Conservation (phyloP, 2,329 filamentous ascomycete species). For the Amesomyces nigricolor region DNA sequence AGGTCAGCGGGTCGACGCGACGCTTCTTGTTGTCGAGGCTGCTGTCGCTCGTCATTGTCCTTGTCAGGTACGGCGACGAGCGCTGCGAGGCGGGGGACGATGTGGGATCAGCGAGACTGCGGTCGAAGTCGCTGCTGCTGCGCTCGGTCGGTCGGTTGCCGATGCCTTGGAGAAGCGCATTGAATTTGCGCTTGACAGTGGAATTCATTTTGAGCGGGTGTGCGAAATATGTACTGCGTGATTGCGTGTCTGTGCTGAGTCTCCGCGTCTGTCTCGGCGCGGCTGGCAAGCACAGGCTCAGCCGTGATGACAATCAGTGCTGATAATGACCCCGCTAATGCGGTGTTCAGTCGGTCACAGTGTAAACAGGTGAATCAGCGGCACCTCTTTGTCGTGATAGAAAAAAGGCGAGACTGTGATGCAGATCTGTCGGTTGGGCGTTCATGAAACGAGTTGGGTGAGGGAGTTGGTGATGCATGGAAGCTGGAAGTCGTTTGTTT, state of each 20-base stretch:
- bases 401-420: no score
- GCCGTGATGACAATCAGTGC: no score
- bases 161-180: constrained; percentile 64
- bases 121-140: constrained; percentile 32
- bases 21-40: constrained; percentile 45
- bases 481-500: no score
- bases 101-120: constrained; percentile 13
- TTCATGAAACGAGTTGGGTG: no score
- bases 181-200: constrained; percentile 74
- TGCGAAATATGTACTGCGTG: neutral
- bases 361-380: no score
- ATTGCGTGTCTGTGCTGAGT: neutral
- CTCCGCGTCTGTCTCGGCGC: neutral
- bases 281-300: neutral
- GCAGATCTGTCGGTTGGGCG: no score
- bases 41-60: constrained; percentile 28
- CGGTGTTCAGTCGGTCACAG: no score
- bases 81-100: constrained; percentile 24
- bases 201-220: constrained; percentile 52
- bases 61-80: constrained; percentile 20
- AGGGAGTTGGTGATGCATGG: no score
- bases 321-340: no score
- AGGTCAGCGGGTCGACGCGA: constrained; percentile 42
- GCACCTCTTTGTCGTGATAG: no score
- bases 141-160: constrained; percentile 44